Evolutionary conservation across 2,329 filamentous ascomycete genomes (phyloP), one percentile per base, ranked within the genome.

Genomic region (Westerdykella sp.): DNA sequence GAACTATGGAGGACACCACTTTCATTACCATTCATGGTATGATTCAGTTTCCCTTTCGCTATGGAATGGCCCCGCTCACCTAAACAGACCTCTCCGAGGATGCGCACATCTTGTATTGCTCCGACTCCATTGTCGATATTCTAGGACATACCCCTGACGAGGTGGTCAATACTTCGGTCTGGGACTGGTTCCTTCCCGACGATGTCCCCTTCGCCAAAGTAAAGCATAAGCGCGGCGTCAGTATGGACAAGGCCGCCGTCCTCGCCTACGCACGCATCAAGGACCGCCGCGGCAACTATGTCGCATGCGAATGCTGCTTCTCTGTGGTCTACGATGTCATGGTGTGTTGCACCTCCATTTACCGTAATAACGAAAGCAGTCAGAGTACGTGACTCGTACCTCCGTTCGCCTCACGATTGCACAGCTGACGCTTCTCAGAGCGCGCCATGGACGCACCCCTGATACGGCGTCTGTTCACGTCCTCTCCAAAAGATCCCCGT

Each of bases 11-110:
- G 85, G 85, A 90, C 69, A 85, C 85, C 54, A 93, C 87, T 25
- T 94, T 94, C 70, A 93, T 94, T 71, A 89, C 87, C 54, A 93
- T 94, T 62, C 87, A 93, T 64, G 87, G 87, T 86, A 70, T 72
- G 81, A 49, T 43, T 30, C 39, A 37, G 51, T 5, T 9, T 15
- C 40, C 46, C 40, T 35, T 22, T 36, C n/a, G 11, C 12, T 14
- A 12, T 34, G 32, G 36, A 18, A 30, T 39, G 48, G 57, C 40
- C 43, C 36, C 37, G 39, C 45, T 56, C 28, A 59, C 46, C 40
- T 28, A 32, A 2, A 36, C 49, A 90, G 87, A 90, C 67, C 75
- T 91, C 47, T 78, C 80, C 35, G 73, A 78, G 44, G 83, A 91
- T 62, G 87, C 86, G 55, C 84, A 81, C 49, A 84, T 94, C 49